These are phyloP conservation scores for Herpotrichia juniperi DNA, from an alignment of 2,329 filamentous ascomycete genomes.

Conservation along the genomic window DNA sequence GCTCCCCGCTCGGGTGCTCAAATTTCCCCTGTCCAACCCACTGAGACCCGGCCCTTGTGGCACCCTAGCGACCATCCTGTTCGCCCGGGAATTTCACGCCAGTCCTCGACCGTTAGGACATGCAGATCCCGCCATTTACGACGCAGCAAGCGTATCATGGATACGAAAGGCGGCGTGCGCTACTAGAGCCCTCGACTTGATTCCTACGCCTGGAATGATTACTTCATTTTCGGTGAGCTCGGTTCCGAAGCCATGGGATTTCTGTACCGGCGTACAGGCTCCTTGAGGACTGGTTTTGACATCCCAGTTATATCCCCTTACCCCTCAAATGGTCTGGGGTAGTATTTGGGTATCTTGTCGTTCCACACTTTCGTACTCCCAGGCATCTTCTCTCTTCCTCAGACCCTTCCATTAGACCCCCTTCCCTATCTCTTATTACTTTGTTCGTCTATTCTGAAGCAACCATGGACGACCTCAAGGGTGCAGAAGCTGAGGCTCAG, in stretches of 20 bases:
- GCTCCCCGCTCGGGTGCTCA: not conserved
- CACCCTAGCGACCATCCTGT: slow-evolving; percentile 2
- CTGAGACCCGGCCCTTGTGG: not conserved
- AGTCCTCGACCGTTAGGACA: not conserved
- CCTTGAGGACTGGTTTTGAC: not conserved
- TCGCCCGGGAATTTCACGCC: not conserved
- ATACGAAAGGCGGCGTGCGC: not conserved
- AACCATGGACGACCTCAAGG: slow-evolving; percentile 7
- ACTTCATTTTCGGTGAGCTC: not conserved
- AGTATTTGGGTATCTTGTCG: not conserved
- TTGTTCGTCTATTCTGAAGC: not conserved
- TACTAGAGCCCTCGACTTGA: not conserved
- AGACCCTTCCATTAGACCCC: not conserved
- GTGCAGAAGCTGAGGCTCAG: slow-evolving; percentile 3
- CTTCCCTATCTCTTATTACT: not conserved
- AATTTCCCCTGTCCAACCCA: not conserved
- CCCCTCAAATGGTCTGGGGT: not conserved
- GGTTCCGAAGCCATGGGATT: not conserved
- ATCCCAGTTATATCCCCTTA: not conserved
- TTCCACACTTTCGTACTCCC: not conserved
- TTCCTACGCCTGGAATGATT: not conserved
- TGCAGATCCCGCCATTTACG: not conserved
- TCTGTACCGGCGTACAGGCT: not conserved
- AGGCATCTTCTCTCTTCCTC: not conserved
- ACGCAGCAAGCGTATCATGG: not conserved